Conservation (phyloP, 106 monocot genomes). For the Hemerocallis citrina region DNA sequence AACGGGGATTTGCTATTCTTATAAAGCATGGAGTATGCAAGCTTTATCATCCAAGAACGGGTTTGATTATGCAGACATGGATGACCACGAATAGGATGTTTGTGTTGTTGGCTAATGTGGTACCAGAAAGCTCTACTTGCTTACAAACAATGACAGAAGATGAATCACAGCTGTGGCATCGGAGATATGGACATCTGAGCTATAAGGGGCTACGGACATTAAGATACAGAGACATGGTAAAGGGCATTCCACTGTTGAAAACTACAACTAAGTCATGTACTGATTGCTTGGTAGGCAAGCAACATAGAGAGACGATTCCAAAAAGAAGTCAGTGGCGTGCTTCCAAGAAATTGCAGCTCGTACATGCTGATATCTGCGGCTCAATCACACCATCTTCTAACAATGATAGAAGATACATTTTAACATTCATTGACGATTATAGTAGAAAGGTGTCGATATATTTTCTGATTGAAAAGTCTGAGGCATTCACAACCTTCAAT, state of each 20-base stretch:
- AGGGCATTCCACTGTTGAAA: not conserved
- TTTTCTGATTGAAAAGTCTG: not conserved
- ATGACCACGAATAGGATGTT: not conserved
- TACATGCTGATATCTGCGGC: not conserved
- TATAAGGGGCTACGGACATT: not conserved
- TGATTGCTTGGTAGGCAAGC: constrained; percentile 1
- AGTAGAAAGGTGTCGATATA: not conserved
- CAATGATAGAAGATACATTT: not conserved
- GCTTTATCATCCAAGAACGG: not conserved
- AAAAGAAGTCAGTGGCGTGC: not conserved
- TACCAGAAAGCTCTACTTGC: not conserved
- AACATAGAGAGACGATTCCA: not conserved
- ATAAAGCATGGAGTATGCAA: not conserved
- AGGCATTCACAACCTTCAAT: not conserved
- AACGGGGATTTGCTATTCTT: not conserved
- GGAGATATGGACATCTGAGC: not conserved
- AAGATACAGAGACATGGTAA: not conserved
- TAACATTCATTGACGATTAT: constrained; percentile 2
- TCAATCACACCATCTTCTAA: not conserved
- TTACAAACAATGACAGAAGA: not conserved
- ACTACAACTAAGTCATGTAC: not conserved
- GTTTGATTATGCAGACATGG: not conserved
- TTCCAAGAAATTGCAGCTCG: not conserved
- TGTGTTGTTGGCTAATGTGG: not conserved
- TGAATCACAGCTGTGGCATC: not conserved